A percentile compares a stretch with the other conserved stretches of the same genome.
phyloP scores from a whole-genome alignment of 2,329 filamentous ascomycete species.

The Sporothrix inflata region DNA sequence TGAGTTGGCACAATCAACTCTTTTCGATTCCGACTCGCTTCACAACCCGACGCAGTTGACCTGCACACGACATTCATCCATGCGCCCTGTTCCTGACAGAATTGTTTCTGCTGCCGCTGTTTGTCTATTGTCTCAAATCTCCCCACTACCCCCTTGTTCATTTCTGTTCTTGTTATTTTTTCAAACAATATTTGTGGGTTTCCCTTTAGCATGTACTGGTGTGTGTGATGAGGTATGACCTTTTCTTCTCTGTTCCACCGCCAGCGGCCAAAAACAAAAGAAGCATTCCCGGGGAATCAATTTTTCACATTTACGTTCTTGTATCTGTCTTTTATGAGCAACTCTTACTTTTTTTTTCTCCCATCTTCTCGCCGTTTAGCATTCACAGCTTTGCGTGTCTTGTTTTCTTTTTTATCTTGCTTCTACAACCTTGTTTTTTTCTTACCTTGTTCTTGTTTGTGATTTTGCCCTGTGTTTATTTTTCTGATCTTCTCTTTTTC shows the following conservation, averaged over 20 bases:
- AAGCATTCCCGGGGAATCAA: constrained; percentile 10
- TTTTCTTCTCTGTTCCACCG: not conserved
- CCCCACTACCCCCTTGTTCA: constrained; percentile 28
- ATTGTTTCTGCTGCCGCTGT: not conserved
- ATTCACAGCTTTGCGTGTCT: constrained; percentile 3
- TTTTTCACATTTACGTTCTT: constrained; percentile 20
- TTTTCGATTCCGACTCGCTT: not conserved
- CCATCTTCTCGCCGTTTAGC: not conserved
- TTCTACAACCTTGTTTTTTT: constrained; percentile 24
- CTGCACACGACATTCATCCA: not conserved
- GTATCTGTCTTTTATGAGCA: constrained; percentile 17
- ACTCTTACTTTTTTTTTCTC: not conserved
- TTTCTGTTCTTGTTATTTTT: constrained; percentile 28
- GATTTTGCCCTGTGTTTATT: not conserved
- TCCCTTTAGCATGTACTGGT: constrained; percentile 1
- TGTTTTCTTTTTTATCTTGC: constrained; percentile 4
- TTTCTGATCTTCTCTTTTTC: not conserved
- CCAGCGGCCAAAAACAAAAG: not conserved
- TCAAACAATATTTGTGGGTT: constrained; percentile 12
- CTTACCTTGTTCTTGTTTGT: not conserved
- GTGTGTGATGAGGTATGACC: constrained; percentile 16
- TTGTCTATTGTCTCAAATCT: constrained; percentile 26
- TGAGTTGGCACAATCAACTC: not conserved
- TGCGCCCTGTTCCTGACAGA: not conserved
- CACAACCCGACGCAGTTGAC: not conserved